phyloP scores from a whole-genome alignment of 2,329 filamentous ascomycete species.

The Claviceps citrina region DNA sequence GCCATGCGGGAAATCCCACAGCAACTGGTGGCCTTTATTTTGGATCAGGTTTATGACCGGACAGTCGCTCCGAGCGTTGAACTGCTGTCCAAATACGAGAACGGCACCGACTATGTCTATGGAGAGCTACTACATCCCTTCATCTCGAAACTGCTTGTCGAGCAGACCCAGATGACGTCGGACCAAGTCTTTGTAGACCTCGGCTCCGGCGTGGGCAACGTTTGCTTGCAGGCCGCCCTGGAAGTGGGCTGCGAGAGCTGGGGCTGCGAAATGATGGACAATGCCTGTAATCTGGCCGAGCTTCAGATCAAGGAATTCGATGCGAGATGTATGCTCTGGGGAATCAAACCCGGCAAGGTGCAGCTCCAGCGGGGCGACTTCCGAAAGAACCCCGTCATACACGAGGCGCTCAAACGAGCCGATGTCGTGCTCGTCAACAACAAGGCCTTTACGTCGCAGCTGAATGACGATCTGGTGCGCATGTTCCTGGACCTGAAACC shows the following conservation, averaged over 20 bases:
- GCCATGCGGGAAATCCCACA: conserved; percentile 53
- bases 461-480: conserved; percentile 72
- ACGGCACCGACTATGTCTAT: conserved; percentile 86
- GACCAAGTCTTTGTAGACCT: conserved; percentile 84
- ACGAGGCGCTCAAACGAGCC: conserved; percentile 60
- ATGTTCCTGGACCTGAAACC: conserved; percentile 90
- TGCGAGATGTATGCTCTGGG: conserved; percentile 80
- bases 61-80: conserved; percentile 85
- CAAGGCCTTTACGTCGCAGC: conserved; percentile 77
- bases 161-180: conserved; percentile 62
- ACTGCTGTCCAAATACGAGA: conserved; percentile 68
- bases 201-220: conserved; percentile 90
- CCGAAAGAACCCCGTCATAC: conserved; percentile 53
- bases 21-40: conserved; percentile 62
- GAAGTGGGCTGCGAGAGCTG: conserved; percentile 89
- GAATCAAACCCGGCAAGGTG: conserved; percentile 64
- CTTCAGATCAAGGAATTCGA: conserved; percentile 70
- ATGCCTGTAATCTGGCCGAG: conserved; percentile 68
- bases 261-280: conserved; percentile 93
- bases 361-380: conserved; percentile 74
- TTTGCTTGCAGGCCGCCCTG: conserved; percentile 82
- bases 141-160: conserved; percentile 63
- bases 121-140: conserved; percentile 82
- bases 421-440: conserved; percentile 98
- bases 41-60: conserved; percentile 78